These are phyloP conservation scores for Lecanicillium sp. DNA, from an alignment of 2,329 filamentous ascomycete genomes.

Conservation along the genomic window DNA sequence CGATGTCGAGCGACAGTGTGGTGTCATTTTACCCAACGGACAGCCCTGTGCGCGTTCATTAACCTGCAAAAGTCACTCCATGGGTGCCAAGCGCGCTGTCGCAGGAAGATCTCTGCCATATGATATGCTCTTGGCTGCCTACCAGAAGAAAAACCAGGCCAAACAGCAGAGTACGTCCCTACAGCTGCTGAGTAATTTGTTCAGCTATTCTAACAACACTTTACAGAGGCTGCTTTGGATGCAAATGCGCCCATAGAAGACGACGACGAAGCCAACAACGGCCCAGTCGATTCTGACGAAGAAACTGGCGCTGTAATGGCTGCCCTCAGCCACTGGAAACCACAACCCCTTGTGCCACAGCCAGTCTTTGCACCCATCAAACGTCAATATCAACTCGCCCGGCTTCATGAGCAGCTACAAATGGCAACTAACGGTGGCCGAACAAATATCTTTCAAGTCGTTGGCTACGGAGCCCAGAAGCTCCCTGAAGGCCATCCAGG, in stretches of 20 bases:
- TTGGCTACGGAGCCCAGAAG: conserved; percentile 47
- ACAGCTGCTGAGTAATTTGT: neutral
- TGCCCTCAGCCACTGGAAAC: conserved; percentile 66
- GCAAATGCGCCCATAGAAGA: conserved; percentile 87
- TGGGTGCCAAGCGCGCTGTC: conserved; percentile 87
- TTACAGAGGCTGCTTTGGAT: conserved; percentile 80
- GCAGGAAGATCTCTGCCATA: conserved; percentile 82
- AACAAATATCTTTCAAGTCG: conserved; percentile 56
- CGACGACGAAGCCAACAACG: conserved; percentile 70
- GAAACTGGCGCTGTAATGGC: conserved; percentile 86
- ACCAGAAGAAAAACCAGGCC: conserved; percentile 97
- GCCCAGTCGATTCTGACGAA: conserved; percentile 87
- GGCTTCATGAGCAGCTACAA: conserved; percentile 57
- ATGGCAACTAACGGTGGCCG: conserved; percentile 58
- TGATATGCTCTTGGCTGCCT: conserved; percentile 80
- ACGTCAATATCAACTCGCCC: conserved; percentile 53
- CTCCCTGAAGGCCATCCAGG: conserved; percentile 41
- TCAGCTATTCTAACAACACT: conserved; percentile 9
- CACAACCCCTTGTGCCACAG: conserved; percentile 67
- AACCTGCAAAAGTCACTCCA: conserved; percentile 91
- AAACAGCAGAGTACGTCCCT: conserved; percentile 79
- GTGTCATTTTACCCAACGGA: conserved; percentile 77
- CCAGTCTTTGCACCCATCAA: conserved; percentile 52
- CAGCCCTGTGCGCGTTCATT: conserved; percentile 80
- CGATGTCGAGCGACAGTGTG: conserved; percentile 89